Evolutionary conservation across 441 rosid genomes (phyloP).

Genomic region (Arabidopsis hybrid): DNA sequence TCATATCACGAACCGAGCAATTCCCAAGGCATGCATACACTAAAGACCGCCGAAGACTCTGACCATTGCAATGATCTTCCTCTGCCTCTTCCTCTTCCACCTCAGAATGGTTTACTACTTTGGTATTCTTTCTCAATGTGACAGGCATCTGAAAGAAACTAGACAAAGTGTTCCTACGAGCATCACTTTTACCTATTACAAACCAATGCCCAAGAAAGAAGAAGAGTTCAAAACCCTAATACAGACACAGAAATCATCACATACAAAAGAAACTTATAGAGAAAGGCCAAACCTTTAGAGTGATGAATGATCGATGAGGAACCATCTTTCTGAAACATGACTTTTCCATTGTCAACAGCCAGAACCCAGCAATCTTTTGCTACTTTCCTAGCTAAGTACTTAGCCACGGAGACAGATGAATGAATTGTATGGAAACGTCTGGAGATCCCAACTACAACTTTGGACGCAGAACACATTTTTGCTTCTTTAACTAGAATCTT

Average conservation of each 20-base stretch:
- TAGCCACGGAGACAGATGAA: slow-evolving; percentile 65
- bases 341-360: slow-evolving; percentile 68
- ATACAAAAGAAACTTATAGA: neutral
- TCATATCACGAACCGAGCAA: slow-evolving; percentile 64
- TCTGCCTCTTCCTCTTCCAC: slow-evolving; percentile 35
- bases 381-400: slow-evolving; percentile 69
- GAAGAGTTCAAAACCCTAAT: neutral
- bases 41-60: slow-evolving; percentile 56
- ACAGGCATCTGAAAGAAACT: slow-evolving; percentile 59
- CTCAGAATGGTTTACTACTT: slow-evolving; percentile 51
- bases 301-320: slow-evolving; percentile 39
- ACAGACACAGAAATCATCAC: neutral
- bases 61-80: slow-evolving; percentile 44
- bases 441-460: slow-evolving; percentile 65
- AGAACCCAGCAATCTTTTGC: slow-evolving; percentile 63
- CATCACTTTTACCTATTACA: slow-evolving; percentile 59
- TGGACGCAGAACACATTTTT: slow-evolving; percentile 53
- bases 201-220: slow-evolving; percentile 10
- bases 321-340: slow-evolving; percentile 62
- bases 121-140: slow-evolving; percentile 56
- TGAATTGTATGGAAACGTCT: slow-evolving; percentile 52
- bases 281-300: slow-evolving; percentile 49
- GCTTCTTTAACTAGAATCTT: slow-evolving; percentile 68
- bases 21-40: slow-evolving; percentile 43
- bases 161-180: slow-evolving; percentile 53